phyloP scores from a whole-genome alignment of 2,329 filamentous ascomycete genomes.

The Neodidymelliopsis sp. region DNA sequence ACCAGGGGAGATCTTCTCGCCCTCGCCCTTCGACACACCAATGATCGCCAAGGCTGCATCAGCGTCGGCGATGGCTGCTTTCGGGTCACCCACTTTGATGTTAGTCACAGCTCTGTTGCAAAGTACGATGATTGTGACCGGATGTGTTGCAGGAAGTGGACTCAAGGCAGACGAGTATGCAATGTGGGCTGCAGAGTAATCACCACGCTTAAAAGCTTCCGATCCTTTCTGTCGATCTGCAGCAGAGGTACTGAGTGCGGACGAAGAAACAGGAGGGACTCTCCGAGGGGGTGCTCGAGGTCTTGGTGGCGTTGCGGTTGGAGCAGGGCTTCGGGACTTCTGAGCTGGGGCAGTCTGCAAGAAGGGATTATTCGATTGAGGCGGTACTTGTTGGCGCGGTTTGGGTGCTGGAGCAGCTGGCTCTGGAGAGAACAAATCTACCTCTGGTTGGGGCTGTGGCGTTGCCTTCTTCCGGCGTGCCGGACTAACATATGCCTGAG shows the following conservation, averaged over 20 bases:
- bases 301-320: constrained; percentile 51
- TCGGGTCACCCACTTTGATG: constrained; percentile 90
- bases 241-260: constrained; percentile 77
- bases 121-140: constrained; percentile 84
- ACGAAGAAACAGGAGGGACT: constrained; percentile 72
- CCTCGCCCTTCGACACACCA: constrained; percentile 77
- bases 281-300: constrained; percentile 62
- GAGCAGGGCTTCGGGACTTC: constrained; percentile 46
- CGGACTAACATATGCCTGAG: constrained; percentile 87
- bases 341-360: constrained; percentile 38
- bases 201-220: constrained; percentile 90
- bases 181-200: constrained; percentile 85
- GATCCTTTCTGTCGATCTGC: constrained; percentile 80
- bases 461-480: constrained; percentile 77
- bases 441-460: constrained; percentile 51
- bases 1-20: constrained; percentile 77
- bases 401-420: constrained; percentile 31
- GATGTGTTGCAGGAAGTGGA: constrained; percentile 78
- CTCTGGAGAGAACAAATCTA: constrained; percentile 67
- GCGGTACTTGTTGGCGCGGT: constrained; percentile 43
- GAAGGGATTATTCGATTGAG: constrained; percentile 51
- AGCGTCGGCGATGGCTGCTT: constrained; percentile 83
- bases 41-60: constrained; percentile 83
- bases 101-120: constrained; percentile 91
- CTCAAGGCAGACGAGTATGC: constrained; percentile 81